Base-by-base conservation (phyloP, 192 early-diverging fungal species). In the Physocladia obscura region DNA sequence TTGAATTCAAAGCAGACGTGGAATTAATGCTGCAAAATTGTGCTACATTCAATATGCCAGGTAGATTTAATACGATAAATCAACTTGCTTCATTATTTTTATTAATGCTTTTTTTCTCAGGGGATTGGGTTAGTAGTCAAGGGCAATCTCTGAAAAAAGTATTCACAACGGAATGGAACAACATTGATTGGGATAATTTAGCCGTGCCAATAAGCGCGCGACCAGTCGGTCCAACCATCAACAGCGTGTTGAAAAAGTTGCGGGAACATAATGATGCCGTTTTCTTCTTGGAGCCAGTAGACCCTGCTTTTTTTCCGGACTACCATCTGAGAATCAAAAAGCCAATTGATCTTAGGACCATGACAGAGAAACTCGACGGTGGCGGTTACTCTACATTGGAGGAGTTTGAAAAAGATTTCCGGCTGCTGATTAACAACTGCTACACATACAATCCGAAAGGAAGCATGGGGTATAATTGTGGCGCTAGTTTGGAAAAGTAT, bases 331-430 rank as follows among this genome's bases (percentile, higher is more conserved):
- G 65, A 50, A 86, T 87, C 58, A 81, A 81, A 38, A 78, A 85
- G 29, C 91, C 91, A 8, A 92, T 92, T 82, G 91, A 93, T 58
- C 81, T 92, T 52, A 56, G 72, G 13, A 92, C 91, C n/a, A 90
- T 92, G 54, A 71, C 70, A 26, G 58, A 75, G 30, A 91, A 91
- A 62, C 44, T 88, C 30, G 60, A 74, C 0, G 51, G 64, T 1
- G 79, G 76, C 3, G 69, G 77, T 67, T 92, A 91, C 62, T 58
- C 36, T 15, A 71, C 77, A 31, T 73, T 86, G 24, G 32, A 58
- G 2, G 74, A 80, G 8, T 89, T 93, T 73, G 84, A 86, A 38
- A 74, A 60, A 13, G 89, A 92, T 73, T 72, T 91, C 17, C 74
- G 78, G n/a, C 80, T 83, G n/a, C 80, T 93, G 21, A 80, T 89